Conservation (phyloP, 31 red algal genomes). For the Odonthalia washingtoniensis region DNA sequence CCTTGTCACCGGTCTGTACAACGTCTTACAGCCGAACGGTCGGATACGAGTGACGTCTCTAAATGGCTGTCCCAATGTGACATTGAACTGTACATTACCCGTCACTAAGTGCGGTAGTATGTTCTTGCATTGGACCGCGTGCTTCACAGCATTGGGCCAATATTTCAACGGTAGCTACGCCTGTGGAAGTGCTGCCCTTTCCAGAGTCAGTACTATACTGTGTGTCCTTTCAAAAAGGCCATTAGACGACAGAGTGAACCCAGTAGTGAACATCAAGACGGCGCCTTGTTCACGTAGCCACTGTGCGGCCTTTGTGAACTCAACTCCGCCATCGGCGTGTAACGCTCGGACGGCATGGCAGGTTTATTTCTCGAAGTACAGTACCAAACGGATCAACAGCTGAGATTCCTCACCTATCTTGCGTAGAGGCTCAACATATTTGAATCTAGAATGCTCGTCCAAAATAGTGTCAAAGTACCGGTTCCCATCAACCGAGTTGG, state of each 20-base stretch:
- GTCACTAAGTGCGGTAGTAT: neutral
- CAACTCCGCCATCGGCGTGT: constrained; percentile 30
- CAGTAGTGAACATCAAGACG: neutral
- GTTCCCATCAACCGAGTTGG: neutral
- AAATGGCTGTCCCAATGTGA: neutral
- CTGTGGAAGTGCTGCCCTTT: neutral
- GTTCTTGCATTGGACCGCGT: neutral
- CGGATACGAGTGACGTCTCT: neutral
- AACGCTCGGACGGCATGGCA: neutral
- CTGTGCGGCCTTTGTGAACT: constrained; percentile 14
- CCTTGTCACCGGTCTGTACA: neutral
- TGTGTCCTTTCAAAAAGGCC: constrained; percentile 34
- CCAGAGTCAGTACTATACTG: neutral
- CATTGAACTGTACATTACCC: neutral
- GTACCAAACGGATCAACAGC: neutral
- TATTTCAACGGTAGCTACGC: neutral
- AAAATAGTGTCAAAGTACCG: constrained; percentile 22
- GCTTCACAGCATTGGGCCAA: constrained; percentile 12
- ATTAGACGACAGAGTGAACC: constrained; percentile 35
- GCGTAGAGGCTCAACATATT: neutral
- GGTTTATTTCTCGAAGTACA: constrained; percentile 35
- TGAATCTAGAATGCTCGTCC: constrained; percentile 30
- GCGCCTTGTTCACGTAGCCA: constrained; percentile 9
- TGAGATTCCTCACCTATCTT: constrained; percentile 31
- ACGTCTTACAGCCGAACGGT: constrained; percentile 5